Percentiles rank a stretch among this genome's conserved stretches.
Evolutionary conservation across 495 filamentous ascomycete genomes (phyloP).

Genomic region (Talaromyces ruber): DNA sequence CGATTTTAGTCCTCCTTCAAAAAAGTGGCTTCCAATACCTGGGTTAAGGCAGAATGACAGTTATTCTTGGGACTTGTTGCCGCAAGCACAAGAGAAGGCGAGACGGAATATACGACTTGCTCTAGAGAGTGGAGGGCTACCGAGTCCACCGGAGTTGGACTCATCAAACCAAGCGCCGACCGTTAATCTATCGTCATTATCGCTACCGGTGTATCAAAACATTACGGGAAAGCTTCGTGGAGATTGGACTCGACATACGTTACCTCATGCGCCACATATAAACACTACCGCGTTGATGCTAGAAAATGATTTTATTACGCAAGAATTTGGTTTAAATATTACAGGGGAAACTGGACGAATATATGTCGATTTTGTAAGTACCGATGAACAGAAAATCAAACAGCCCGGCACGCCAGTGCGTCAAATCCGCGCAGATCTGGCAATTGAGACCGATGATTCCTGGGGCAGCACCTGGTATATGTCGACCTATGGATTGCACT

Average conservation of each 20-base stretch:
- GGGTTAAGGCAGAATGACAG: constrained; percentile 66
- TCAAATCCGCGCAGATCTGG: constrained; percentile 54
- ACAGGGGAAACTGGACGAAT: constrained; percentile 47
- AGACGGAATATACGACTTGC: constrained; percentile 37
- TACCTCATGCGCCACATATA: constrained; percentile 24
- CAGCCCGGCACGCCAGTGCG: constrained; percentile 31
- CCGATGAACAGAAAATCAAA: constrained; percentile 22
- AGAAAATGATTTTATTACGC: constrained; percentile 40
- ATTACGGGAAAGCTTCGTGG: constrained; percentile 69
- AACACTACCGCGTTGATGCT: constrained; percentile 44
- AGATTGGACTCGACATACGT: constrained; percentile 55
- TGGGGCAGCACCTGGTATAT: constrained; percentile 66
- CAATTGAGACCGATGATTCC: constrained; percentile 60
- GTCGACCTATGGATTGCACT: constrained; percentile 74
- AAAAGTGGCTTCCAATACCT: constrained; percentile 65
- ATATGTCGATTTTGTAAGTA: constrained; percentile 36
- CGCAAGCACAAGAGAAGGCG: constrained; percentile 46
- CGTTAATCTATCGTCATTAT: constrained; percentile 32
- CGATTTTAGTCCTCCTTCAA: constrained; percentile 53
- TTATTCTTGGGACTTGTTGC: constrained; percentile 62
- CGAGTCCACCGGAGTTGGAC: constrained; percentile 20
- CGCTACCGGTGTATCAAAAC: constrained; percentile 64
- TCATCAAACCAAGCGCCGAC: constrained; percentile 33
- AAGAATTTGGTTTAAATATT: constrained; percentile 58
- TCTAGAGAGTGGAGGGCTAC: constrained; percentile 29